phyloP scores from a whole-genome alignment of 768 basidiomycete species.

The Tricholoma furcatifolium region DNA sequence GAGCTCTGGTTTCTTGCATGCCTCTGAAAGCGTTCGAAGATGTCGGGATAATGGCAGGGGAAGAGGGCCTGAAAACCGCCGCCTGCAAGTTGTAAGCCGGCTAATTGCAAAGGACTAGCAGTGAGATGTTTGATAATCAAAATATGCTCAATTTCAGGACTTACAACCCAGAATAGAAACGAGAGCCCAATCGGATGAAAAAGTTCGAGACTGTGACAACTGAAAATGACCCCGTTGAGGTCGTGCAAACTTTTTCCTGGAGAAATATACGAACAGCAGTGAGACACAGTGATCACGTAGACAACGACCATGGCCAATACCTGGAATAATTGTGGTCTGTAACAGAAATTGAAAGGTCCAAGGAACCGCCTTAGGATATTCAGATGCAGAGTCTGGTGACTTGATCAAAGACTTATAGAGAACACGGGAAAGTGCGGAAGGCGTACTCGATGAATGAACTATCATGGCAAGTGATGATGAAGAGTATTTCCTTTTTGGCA shows the following conservation, averaged over 20 bases:
- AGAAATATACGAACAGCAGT: not conserved
- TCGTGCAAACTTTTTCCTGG: not conserved
- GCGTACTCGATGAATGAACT: not conserved
- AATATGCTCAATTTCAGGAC: not conserved
- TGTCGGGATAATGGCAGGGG: not conserved
- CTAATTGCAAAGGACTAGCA: no score
- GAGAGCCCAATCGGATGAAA: slow-evolving; percentile 1
- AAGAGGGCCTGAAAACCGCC: slow-evolving; percentile 1
- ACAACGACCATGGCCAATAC: no score
- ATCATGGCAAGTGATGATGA: not conserved
- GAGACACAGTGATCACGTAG: no score
- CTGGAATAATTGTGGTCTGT: not conserved
- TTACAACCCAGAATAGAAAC: slow-evolving; percentile 4
- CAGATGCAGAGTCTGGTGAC: slow-evolving; percentile 3
- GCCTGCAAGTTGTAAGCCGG: not conserved
- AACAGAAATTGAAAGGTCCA: not conserved
- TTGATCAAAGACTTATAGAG: no score
- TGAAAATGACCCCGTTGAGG: not conserved
- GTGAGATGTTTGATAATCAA: no score
- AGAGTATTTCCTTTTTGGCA: not conserved
- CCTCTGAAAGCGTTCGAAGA: not conserved
- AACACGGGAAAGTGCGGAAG: no score
- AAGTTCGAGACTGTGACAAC: slow-evolving; percentile 7
- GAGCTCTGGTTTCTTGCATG: not conserved
- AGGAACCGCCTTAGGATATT: not conserved